These are phyloP conservation scores for Phytopythium sindhum DNA, from an alignment of 352 stramenopile species.

Conservation along the genomic window DNA sequence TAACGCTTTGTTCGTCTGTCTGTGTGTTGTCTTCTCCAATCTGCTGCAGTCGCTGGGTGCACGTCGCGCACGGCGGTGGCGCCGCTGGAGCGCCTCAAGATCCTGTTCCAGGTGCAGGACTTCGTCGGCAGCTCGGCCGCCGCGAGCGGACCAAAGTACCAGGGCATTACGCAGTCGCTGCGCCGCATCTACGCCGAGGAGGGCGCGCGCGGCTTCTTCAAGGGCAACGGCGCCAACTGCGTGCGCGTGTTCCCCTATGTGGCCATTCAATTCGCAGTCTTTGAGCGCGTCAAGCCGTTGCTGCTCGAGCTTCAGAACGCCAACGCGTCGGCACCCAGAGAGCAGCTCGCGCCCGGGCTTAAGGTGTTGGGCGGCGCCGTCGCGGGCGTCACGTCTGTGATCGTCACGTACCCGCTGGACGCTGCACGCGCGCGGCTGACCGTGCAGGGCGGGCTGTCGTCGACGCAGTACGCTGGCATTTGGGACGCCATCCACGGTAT, in stretches of 20 bases:
- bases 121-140: conserved; percentile 20
- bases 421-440: conserved; percentile 70
- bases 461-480: conserved; percentile 63
- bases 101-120: conserved; percentile 78
- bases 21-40: neutral
- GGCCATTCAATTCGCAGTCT: conserved; percentile 73
- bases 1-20: neutral
- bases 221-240: conserved; percentile 80
- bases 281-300: conserved; percentile 55
- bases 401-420: conserved; percentile 70
- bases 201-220: conserved; percentile 62
- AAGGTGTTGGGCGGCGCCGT: conserved; percentile 57
- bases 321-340: conserved; percentile 19
- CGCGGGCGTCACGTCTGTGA: conserved; percentile 66
- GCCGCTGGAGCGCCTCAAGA: conserved; percentile 76
- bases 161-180: conserved; percentile 50
- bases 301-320: conserved; percentile 29
- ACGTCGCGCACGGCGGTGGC: conserved; percentile 65
- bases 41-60: conserved; percentile 65
- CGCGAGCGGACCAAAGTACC: conserved; percentile 37
- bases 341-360: conserved; percentile 12
- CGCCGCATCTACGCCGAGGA: conserved; percentile 62
- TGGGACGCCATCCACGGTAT: conserved; percentile 51
- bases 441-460: conserved; percentile 56
- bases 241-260: conserved; percentile 77